Percentiles rank a stretch among this genome's conserved stretches.
Evolutionary conservation across 2,329 filamentous ascomycete genomes (phyloP).

Genomic region (Monosporascus sp.): DNA sequence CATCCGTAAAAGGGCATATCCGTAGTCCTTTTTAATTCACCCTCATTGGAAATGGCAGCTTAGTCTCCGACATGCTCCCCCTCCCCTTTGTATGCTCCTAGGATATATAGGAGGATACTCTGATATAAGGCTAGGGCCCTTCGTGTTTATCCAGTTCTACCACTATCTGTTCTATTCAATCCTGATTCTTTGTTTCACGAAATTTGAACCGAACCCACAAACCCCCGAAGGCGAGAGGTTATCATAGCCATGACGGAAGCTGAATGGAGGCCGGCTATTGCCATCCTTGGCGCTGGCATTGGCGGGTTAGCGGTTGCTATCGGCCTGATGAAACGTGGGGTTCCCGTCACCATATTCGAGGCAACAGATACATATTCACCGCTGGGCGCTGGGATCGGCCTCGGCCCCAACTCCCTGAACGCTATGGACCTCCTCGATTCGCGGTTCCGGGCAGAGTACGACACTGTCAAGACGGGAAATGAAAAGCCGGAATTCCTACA

Average conservation of each 20-base stretch:
- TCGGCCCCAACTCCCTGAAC: slow-evolving; percentile 35
- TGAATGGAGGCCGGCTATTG: slow-evolving; percentile 11
- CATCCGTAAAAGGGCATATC: too few relatives aligned
- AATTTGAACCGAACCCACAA: too few relatives aligned
- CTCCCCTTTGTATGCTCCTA: too few relatives aligned
- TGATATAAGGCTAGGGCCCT: too few relatives aligned
- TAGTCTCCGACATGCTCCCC: too few relatives aligned
- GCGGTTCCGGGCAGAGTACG: slow-evolving; percentile 31
- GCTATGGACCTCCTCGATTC: slow-evolving; percentile 37
- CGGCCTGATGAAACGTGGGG: slow-evolving; percentile 21
- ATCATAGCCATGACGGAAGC: not conserved
- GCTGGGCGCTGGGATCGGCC: slow-evolving; percentile 28
- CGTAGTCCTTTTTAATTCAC: too few relatives aligned
- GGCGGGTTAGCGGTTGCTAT: slow-evolving; percentile 25
- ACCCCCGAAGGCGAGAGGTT: not conserved
- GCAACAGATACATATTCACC: slow-evolving; percentile 17
- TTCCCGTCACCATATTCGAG: slow-evolving; percentile 23
- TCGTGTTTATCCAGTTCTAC: too few relatives aligned
- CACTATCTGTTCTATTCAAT: too few relatives aligned
- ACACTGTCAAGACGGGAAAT: slow-evolving; percentile 33
- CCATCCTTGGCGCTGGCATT: slow-evolving; percentile 25
- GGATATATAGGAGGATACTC: too few relatives aligned
- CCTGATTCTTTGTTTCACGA: too few relatives aligned
- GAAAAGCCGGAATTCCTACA: slow-evolving; percentile 30
- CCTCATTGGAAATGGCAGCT: too few relatives aligned